Evolutionary conservation across 163 green algal species (phyloP), one percentile per base, ranked within the genome.

Genomic region (Chloromonas sp.): DNA sequence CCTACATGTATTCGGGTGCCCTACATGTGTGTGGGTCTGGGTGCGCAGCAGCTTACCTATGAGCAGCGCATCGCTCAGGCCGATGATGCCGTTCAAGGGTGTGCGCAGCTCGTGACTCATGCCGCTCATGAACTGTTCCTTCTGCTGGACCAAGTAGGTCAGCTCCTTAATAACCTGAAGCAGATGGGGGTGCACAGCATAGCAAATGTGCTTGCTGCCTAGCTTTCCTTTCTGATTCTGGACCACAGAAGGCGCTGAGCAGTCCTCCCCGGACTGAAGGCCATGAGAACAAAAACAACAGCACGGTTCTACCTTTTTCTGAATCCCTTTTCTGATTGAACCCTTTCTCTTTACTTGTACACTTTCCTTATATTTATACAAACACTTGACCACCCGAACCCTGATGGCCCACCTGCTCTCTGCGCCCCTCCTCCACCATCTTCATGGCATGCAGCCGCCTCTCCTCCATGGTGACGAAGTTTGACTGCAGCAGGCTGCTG

Each of bases 381-480:
- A 36, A 36, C 36, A 36, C 36, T 36, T 36, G 36, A 36, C 36
- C 36, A 36, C 36, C 36, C 36, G 36, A 36, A 36, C 36, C 36
- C 36, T 36, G 36, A 36, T 36, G 36, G 36, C 36, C 36, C 66
- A 79, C 71, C 71, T 14, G 5, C 13, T 59, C 5, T 15, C 81
- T 59, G 89, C 92, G 91, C 14, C 85, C 84, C 60, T 93, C 88
- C 84, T 94, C 91, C 74, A 91, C 87, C 60, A 89, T 88, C 14
- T 84, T 82, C 82, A 92, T 91, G 5, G 90, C 87, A 11, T 92
- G 82, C 61, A 86, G 84, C n/a, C 91, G 85, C 0, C 91, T 83
- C 86, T 92, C 85, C 71, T 92, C 89, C 36, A 94, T 93, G 61
- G 89, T 91, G 85, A 93, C 83, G 85, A 93, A 93, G 89, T 95